Percentiles rank a stretch among this genome's conserved stretches.
Conservation (phyloP, 306 rosid species). For the Vicia faba region DNA sequence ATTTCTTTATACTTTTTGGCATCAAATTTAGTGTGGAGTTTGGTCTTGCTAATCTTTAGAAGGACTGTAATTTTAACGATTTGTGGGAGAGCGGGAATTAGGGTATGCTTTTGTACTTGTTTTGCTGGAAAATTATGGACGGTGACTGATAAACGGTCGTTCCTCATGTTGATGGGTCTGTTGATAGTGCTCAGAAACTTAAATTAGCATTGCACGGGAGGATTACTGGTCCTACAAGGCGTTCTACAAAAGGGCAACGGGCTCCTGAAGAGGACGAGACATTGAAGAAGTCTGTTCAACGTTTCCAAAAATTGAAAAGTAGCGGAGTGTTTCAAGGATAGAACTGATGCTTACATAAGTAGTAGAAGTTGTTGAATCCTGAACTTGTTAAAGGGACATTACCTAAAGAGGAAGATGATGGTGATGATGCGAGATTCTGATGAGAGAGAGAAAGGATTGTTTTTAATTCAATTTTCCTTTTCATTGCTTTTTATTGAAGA, state of each 20-base stretch:
- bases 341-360: constrained; percentile 97
- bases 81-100: constrained; percentile 60
- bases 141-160: constrained; percentile 54
- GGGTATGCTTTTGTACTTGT: constrained; percentile 51
- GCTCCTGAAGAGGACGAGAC: constrained; percentile 93
- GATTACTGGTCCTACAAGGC: constrained; percentile 98
- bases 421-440: too few species aligned
- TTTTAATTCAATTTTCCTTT: too few species aligned
- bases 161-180: constrained; percentile 50
- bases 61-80: constrained; percentile 68
- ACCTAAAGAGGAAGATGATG: constrained; percentile 99
- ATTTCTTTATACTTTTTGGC: background rate
- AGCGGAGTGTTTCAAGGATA: constrained; percentile 96
- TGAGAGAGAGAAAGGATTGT: too few species aligned
- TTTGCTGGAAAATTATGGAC: constrained; percentile 64
- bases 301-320: constrained; percentile 90
- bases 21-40: constrained; percentile 16
- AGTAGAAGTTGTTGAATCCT: constrained; percentile 99
- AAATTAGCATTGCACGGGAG: constrained; percentile 81
- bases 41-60: constrained; percentile 37
- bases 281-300: constrained; percentile 79
- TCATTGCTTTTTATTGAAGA: too few species aligned
- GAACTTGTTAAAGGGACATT: constrained; percentile 98
- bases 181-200: constrained; percentile 54
- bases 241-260: constrained; percentile 99